Evolutionary conservation across 1,139 yeast species (phyloP).

Genomic region (Suhomyces kunorum): DNA sequence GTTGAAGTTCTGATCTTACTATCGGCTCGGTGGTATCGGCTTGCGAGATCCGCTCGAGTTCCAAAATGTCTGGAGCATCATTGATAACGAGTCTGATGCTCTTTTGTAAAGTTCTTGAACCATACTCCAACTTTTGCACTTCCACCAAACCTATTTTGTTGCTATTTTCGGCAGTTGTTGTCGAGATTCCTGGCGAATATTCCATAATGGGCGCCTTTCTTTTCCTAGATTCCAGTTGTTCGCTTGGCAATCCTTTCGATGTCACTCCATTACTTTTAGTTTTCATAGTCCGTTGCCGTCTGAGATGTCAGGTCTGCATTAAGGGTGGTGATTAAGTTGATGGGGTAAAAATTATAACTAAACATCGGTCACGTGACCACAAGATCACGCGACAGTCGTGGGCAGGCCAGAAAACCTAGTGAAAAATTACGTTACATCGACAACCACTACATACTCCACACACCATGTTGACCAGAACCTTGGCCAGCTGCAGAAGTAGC

Average conservation of each 20-base stretch:
- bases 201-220: constrained; percentile 1
- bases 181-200: neutral
- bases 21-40: constrained; percentile 33
- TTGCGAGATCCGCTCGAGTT: constrained; percentile 36
- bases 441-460: constrained; percentile 5
- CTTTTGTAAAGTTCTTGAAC: constrained; percentile 49
- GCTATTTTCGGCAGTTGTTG: neutral
- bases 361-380: neutral
- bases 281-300: constrained; percentile 8
- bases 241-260: constrained; percentile 2
- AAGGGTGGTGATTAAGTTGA: neutral
- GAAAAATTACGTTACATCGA: constrained; percentile 11
- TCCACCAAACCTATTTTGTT: constrained; percentile 36
- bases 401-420: constrained; percentile 1
- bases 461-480: constrained; percentile 4
- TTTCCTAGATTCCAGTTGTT: neutral
- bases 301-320: constrained; percentile 2
- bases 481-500: constrained; percentile 3
- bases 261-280: constrained; percentile 13
- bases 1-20: constrained; percentile 49
- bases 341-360: no score
- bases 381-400: constrained; percentile 5
- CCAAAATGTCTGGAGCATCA: constrained; percentile 53
- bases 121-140: constrained; percentile 43
- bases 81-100: constrained; percentile 52